Evolutionary conservation across 2,329 filamentous ascomycete species (phyloP), one percentile per base, ranked within the genome.

Genomic region (Colletotrichum endophyticum): DNA sequence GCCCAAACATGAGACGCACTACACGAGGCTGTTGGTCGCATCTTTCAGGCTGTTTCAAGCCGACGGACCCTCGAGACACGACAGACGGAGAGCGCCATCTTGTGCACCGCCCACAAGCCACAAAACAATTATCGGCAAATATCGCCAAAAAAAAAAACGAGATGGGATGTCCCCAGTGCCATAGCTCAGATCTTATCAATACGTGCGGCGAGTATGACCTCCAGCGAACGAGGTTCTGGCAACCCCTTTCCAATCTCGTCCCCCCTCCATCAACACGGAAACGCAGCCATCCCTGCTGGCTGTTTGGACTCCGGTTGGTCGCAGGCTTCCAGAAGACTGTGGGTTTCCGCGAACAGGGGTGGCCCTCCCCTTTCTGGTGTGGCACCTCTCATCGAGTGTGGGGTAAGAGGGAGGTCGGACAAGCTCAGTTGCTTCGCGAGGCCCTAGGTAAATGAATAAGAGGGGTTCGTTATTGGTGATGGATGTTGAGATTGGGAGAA

Each of bases 141-240:
- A 36, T 44, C 57, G 49, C 28, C 19, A 63, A 27, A 59, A 28
- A 22, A 56, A n/a, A 63, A 49, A 73, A 32, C 22, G 39, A 59
- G n/a, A 64, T 71, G n/a, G 56, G 56, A 36, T 28, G 22, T 56
- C 30, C 69, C 70, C 36, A 34, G 73, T 16, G 44, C n/a, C 30
- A 68, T 75, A 73, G 39, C 62, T 72, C 73, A 49, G 57, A 76
- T 76, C 73, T 69, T 73, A 68, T 73, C 64, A 22, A 53, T 73
- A 66, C 28, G n/a, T 44, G 27, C 56, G 34, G 34, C 68, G 68
- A 49, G 30, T 53, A 49, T 73, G 27, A 53, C 70, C 30, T 59
- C 16, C 44, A 16, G 30, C 22, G 25, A 25, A 63, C 44, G 28
- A 66, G 59, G n/a, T 73, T 73, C 36, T 59, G 28, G 28, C 44